Conservation (phyloP, 2,329 filamentous ascomycete species). For the Thermomyces lanuginosus region DNA sequence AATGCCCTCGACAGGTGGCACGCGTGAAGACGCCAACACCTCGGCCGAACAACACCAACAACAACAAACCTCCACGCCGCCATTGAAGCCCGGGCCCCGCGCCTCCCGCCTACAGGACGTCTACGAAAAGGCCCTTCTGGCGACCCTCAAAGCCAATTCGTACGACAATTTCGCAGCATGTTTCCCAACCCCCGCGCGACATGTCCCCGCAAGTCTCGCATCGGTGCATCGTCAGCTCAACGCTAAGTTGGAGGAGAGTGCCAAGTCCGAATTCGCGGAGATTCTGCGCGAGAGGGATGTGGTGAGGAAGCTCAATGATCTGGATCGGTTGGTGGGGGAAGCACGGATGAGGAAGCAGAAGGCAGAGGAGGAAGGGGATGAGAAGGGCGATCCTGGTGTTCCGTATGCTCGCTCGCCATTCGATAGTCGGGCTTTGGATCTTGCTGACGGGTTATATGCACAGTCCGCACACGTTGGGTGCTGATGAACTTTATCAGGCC, state of each 20-base stretch:
- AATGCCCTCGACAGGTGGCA: conserved; percentile 3
- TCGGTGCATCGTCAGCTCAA: conserved; percentile 43
- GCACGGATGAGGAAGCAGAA: conserved; percentile 38
- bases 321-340: conserved; percentile 44
- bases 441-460: conserved; percentile 2
- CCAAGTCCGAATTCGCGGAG: conserved; percentile 44
- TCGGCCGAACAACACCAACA: conserved; percentile 1
- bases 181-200: conserved; percentile 44
- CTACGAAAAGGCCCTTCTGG: conserved; percentile 42
- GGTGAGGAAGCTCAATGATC: conserved; percentile 41
- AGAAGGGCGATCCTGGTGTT: conserved; percentile 24
- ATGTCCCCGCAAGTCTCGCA: conserved; percentile 41
- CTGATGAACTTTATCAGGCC: conserved; percentile 40
- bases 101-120: conserved; percentile 44
- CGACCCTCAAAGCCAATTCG: conserved; percentile 44
- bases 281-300: conserved; percentile 42
- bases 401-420: conserved; percentile 21
- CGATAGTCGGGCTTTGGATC: not conserved
- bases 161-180: conserved; percentile 47
- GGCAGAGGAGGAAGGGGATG: too few relatives aligned
- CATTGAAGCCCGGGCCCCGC: conserved; percentile 42
- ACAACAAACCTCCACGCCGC: conserved; percentile 22
- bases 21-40: too few relatives aligned
- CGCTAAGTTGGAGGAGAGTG: conserved; percentile 40
- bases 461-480: conserved; percentile 43